Conservation (phyloP, 116 monocot species). For the Phalaenopsis hybrid region DNA sequence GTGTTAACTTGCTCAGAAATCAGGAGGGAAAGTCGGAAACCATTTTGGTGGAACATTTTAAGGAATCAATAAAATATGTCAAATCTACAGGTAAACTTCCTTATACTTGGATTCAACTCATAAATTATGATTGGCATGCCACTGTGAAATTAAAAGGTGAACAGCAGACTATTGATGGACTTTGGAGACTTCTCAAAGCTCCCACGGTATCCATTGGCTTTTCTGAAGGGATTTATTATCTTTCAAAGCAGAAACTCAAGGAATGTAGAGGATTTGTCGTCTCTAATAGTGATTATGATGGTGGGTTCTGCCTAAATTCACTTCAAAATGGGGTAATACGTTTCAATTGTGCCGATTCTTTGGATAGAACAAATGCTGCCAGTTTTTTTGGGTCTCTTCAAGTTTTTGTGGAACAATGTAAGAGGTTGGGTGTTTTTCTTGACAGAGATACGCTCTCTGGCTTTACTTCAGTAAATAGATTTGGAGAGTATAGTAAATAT, state of each 20-base stretch:
- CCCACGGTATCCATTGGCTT: slow-evolving; percentile 80
- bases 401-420: slow-evolving; percentile 97
- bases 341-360: slow-evolving; percentile 97
- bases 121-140: slow-evolving; percentile 99
- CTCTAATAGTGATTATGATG: slow-evolving; percentile 49
- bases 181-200: slow-evolving; percentile 81
- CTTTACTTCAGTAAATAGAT: slow-evolving; percentile 38
- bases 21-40: slow-evolving; percentile 81
- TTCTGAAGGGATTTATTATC: slow-evolving; percentile 75
- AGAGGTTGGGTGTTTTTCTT: slow-evolving; percentile 64
- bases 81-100: slow-evolving; percentile 55
- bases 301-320: slow-evolving; percentile 70
- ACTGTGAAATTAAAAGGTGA: slow-evolving; percentile 83
- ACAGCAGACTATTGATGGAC: slow-evolving; percentile 75
- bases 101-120: slow-evolving; percentile 64
- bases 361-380: slow-evolving; percentile 99
- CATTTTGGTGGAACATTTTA: slow-evolving; percentile 86
- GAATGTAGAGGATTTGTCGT: slow-evolving; percentile 56
- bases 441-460: slow-evolving; percentile 55
- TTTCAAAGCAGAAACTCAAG: slow-evolving; percentile 32
- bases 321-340: slow-evolving; percentile 96
- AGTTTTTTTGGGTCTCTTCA: slow-evolving; percentile 96
- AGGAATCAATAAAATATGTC: slow-evolving; percentile 59
- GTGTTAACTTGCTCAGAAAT: slow-evolving; percentile 84
- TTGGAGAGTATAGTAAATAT: slow-evolving; percentile 30